Conservation (phyloP, 2,329 filamentous ascomycete species). For the Aschersonia sp. region DNA sequence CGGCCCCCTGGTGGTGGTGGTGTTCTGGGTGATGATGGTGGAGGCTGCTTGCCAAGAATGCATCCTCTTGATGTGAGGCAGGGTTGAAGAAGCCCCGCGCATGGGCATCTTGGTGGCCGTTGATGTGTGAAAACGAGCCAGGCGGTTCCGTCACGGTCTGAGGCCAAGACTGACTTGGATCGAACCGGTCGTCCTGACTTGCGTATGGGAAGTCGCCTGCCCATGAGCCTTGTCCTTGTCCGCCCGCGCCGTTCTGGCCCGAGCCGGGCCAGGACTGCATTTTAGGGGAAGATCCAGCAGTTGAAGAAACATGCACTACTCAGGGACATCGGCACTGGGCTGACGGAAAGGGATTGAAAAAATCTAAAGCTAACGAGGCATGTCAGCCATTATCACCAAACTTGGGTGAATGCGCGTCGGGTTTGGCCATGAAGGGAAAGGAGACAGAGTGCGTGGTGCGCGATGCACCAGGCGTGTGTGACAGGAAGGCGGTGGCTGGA, state of each 20-base stretch:
- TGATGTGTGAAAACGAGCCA: constrained; percentile 16
- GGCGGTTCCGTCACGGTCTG: constrained; percentile 20
- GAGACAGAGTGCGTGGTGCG: not conserved
- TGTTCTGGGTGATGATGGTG: constrained; percentile 6
- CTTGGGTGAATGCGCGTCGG: constrained; percentile 2
- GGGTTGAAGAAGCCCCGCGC: constrained; percentile 20
- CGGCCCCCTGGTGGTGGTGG: constrained; percentile 9
- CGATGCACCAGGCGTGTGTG: not conserved
- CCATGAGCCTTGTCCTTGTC: constrained; percentile 19
- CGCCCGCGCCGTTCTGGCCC: constrained; percentile 21
- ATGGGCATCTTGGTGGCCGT: constrained; percentile 13
- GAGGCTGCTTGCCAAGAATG: constrained; percentile 16
- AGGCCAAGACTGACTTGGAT: constrained; percentile 22
- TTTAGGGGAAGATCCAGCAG: constrained; percentile 11
- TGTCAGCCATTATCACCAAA: constrained; percentile 15
- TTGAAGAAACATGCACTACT: constrained; percentile 9
- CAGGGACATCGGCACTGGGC: constrained; percentile 4
- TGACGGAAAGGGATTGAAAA: not conserved
- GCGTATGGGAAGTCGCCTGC: constrained; percentile 18
- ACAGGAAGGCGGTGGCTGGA: too few relatives aligned
- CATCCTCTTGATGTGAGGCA: constrained; percentile 13
- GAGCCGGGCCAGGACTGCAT: constrained; percentile 27
- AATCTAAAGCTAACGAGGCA: constrained; percentile 13
- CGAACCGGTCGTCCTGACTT: constrained; percentile 21
- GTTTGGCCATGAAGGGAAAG: constrained; percentile 3